Evolutionary conservation across 2,329 filamentous ascomycete genomes (phyloP).

Genomic region (Aureobasidium sp.): DNA sequence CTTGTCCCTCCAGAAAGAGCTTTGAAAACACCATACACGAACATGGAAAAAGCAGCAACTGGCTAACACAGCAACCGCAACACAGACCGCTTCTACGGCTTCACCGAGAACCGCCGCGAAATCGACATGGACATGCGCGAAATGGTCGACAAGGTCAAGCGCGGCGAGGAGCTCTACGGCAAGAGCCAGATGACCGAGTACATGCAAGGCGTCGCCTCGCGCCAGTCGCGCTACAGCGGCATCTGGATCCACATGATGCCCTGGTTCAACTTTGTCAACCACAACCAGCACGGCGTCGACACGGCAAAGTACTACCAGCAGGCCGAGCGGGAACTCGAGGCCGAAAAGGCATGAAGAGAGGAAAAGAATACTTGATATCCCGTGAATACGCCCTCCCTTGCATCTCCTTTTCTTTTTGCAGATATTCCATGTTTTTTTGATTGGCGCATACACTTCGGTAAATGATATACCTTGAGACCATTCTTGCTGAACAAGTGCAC

Average conservation of each 20-base stretch:
- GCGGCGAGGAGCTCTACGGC: conserved; percentile 83
- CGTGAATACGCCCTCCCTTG: neutral
- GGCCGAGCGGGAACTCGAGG: conserved; percentile 87
- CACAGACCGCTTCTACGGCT: conserved; percentile 89
- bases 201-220: conserved; percentile 85
- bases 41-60: neutral
- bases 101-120: conserved; percentile 85
- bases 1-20: neutral
- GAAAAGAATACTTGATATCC: neutral
- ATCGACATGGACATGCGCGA: conserved; percentile 95
- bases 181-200: conserved; percentile 70
- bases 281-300: conserved; percentile 88
- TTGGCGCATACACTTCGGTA: conserved; percentile 7
- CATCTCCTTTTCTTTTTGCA: neutral
- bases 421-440: neutral
- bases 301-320: conserved; percentile 98
- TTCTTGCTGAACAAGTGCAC: neutral
- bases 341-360: conserved; percentile 46
- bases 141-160: conserved; percentile 96
- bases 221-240: conserved; percentile 87
- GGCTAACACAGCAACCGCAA: neutral
- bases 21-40: neutral
- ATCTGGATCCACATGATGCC: conserved; percentile 78
- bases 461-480: conserved; percentile 1
- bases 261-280: conserved; percentile 99